A percentile compares a stretch with the other conserved stretches of the same genome.
phyloP scores from a whole-genome alignment of 805 yeast species.

The Schwanniomyces polymorphus region DNA sequence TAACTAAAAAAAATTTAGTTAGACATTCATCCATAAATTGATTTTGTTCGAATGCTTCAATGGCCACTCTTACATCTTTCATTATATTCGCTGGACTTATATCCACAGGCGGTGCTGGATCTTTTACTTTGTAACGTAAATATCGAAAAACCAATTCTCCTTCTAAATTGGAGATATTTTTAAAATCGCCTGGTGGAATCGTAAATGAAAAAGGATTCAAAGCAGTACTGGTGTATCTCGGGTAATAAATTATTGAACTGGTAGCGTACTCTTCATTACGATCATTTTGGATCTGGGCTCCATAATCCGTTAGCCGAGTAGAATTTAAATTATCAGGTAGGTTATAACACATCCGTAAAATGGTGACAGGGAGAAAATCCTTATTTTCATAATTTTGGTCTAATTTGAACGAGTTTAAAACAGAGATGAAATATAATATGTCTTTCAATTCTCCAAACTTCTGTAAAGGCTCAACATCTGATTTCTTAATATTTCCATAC shows the following conservation, averaged over 20 bases:
- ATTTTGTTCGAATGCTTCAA: neutral
- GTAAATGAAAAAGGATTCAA: neutral
- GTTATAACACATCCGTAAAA: neutral
- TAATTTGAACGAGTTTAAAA: neutral
- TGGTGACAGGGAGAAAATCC: neutral
- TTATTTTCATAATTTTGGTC: neutral
- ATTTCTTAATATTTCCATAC: neutral
- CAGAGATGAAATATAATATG: neutral
- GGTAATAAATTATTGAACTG: neutral
- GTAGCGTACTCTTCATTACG: no score
- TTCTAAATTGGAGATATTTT: neutral
- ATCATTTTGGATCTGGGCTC: no score
- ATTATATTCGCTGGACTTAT: neutral
- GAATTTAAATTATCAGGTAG: neutral
- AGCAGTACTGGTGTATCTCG: neutral
- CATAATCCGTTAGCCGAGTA: neutral
- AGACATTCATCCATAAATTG: neutral
- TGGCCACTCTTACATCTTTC: neutral
- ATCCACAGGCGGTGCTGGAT: neutral
- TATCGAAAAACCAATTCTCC: neutral
- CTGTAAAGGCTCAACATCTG: neutral
- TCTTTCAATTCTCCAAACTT: neutral
- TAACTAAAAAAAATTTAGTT: neutral
- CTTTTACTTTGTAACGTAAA: neutral
- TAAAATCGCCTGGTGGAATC: neutral